phyloP scores from a whole-genome alignment of 768 basidiomycete species.

The Daedalea quercina region DNA sequence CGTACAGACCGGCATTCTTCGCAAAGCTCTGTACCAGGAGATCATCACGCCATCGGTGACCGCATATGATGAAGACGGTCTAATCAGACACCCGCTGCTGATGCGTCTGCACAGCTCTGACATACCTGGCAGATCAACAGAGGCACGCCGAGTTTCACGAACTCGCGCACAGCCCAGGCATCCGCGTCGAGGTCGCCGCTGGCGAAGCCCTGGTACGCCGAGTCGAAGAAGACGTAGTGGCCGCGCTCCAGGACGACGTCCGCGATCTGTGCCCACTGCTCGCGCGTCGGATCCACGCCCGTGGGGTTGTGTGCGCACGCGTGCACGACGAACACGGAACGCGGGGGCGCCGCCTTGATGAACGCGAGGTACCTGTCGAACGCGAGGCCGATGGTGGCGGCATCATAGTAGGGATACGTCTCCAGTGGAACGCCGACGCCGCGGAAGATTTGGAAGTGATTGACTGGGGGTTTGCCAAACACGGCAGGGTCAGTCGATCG shows the following conservation, averaged over 20 bases:
- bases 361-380: slow-evolving; percentile 58
- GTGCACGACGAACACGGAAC: slow-evolving; percentile 86
- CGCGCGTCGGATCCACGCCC: slow-evolving; percentile 85
- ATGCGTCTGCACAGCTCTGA: background rate
- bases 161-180: slow-evolving; percentile 86
- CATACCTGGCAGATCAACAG: slow-evolving; percentile 84
- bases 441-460: slow-evolving; percentile 86
- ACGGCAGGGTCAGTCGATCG: background rate
- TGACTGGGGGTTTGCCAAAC: slow-evolving; percentile 42
- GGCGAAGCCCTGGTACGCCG: slow-evolving; percentile 96
- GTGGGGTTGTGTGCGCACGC: slow-evolving; percentile 97
- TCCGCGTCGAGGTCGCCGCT: slow-evolving; percentile 89
- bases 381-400: slow-evolving; percentile 83
- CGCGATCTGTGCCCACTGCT: slow-evolving; percentile 80
- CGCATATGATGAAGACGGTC: background rate
- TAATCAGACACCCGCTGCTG: background rate
- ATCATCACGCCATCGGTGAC: background rate
- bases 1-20: slow-evolving; percentile 93
- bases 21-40: slow-evolving; percentile 75
- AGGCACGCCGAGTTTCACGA: slow-evolving; percentile 67
- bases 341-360: slow-evolving; percentile 57
- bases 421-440: slow-evolving; percentile 86
- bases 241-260: slow-evolving; percentile 61
- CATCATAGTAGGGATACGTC: slow-evolving; percentile 92
- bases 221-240: slow-evolving; percentile 92